Conservation (phyloP, 176 grass and related monocot genomes). For the Aegilops longissima region DNA sequence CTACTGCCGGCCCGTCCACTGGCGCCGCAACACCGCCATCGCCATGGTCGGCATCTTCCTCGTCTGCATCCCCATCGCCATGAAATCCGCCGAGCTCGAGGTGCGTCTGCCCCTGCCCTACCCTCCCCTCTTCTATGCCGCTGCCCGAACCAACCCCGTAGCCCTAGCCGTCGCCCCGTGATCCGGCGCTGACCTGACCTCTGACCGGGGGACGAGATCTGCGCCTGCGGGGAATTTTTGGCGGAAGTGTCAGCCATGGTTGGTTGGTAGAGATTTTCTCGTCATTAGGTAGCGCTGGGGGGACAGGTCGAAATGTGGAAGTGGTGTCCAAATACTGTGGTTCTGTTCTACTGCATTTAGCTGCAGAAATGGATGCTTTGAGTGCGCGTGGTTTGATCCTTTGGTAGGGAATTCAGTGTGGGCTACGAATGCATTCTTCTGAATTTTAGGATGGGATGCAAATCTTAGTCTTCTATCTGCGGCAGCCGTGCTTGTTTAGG, state of each 20-base stretch:
- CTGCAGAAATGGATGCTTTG: not conserved
- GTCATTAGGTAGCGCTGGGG: not conserved
- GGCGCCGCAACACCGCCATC: conserved; percentile 97
- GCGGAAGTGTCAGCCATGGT: not conserved
- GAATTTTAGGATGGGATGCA: not conserved
- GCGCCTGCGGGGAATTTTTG: not conserved
- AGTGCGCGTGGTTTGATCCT: not conserved
- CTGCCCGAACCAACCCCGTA: not conserved
- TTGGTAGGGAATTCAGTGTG: not conserved
- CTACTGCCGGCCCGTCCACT: conserved; percentile 96
- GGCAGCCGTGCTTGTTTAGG: not conserved
- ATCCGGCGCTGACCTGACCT: not conserved
- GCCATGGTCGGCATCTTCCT: conserved; percentile 82
- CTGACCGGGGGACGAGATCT: conserved; percentile 18
- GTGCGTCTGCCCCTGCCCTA: not conserved
- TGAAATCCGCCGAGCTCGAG: conserved; percentile 98
- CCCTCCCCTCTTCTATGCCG: not conserved
- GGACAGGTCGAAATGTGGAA: not conserved
- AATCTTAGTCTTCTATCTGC: not conserved
- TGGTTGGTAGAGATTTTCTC: not conserved
- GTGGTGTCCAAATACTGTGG: not conserved
- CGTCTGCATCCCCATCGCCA: conserved; percentile 91
- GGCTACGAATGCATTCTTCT: not conserved
- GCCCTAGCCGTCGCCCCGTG: not conserved
- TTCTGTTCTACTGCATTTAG: not conserved